Percentiles rank a stretch among this genome's conserved stretches.
Conservation (phyloP, 1,284 basidiomycete species). For the Trametes versicolor region DNA sequence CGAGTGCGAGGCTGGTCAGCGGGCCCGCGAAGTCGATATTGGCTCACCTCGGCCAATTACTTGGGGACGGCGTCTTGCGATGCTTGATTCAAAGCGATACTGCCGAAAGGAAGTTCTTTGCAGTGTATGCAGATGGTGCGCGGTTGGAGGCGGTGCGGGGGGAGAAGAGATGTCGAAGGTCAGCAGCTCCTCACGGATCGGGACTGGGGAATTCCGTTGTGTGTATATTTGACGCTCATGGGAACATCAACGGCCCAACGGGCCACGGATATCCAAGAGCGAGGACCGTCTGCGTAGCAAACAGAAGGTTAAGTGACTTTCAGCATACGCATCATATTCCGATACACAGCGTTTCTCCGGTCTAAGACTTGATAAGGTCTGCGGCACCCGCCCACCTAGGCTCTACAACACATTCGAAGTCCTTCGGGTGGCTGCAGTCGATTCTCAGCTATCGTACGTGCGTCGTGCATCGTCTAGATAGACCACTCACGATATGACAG, state of each 20-base stretch:
- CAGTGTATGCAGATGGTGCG: neutral
- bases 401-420: constrained; percentile 9
- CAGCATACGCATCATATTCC: too few species aligned
- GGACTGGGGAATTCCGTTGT: neutral
- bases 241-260: neutral
- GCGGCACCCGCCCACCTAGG: constrained; percentile 7
- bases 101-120: neutral
- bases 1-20: neutral
- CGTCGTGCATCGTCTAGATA: neutral
- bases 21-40: neutral
- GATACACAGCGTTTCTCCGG: too few species aligned
- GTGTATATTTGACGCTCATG: neutral
- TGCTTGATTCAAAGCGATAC: neutral
- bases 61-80: neutral
- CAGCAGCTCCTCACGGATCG: neutral
- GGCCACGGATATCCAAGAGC: neutral
- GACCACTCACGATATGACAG: constrained; percentile 10
- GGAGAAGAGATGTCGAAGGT: neutral
- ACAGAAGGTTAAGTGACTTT: neutral
- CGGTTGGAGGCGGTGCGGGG: neutral
- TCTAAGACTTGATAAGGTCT: constrained; percentile 1
- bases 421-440: constrained; percentile 9
- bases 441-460: neutral
- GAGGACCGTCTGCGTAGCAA: too few species aligned
- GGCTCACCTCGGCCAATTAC: neutral